These are phyloP conservation scores for Sporormia fimetaria DNA, from an alignment of 495 filamentous ascomycete species.

Conservation along the genomic window DNA sequence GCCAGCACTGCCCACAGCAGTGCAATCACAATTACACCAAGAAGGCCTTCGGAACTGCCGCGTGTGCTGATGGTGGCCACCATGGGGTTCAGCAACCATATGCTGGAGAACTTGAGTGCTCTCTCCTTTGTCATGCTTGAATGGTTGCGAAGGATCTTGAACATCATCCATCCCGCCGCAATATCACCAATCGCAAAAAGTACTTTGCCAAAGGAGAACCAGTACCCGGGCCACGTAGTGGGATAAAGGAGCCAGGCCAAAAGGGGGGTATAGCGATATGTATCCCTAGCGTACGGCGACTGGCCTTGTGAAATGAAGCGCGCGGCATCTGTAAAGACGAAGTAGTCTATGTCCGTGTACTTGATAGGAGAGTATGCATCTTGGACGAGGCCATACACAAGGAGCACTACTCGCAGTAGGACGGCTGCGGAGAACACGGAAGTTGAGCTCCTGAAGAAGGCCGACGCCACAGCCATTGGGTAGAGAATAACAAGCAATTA, in stretches of 20 bases:
- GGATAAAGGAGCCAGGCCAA: conserved; percentile 83
- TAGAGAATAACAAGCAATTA: background rate
- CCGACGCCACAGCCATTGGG: conserved; percentile 16
- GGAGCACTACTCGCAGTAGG: conserved; percentile 54
- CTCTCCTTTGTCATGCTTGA: conserved; percentile 39
- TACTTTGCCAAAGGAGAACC: conserved; percentile 79
- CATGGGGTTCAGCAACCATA: conserved; percentile 96
- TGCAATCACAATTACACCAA: conserved; percentile 70
- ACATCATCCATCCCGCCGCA: conserved; percentile 75
- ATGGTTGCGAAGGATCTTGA: conserved; percentile 43
- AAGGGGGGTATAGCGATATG: conserved; percentile 92
- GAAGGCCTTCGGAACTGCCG: conserved; percentile 82
- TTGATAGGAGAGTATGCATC: conserved; percentile 82
- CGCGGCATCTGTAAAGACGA: conserved; percentile 95
- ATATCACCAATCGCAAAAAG: conserved; percentile 77
- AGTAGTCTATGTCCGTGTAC: conserved; percentile 98
- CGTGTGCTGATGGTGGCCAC: conserved; percentile 91
- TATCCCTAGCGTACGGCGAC: conserved; percentile 79
- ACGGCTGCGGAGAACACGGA: conserved; percentile 56
- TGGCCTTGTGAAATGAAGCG: conserved; percentile 53
- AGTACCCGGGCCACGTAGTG: conserved; percentile 50
- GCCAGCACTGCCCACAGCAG: conserved; percentile 69
- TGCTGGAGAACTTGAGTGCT: conserved; percentile 62
- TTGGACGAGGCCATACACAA: conserved; percentile 83
- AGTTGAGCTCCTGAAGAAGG: conserved; percentile 18